Conservation (phyloP, 345 rosid species). For the Psidium guajava region DNA sequence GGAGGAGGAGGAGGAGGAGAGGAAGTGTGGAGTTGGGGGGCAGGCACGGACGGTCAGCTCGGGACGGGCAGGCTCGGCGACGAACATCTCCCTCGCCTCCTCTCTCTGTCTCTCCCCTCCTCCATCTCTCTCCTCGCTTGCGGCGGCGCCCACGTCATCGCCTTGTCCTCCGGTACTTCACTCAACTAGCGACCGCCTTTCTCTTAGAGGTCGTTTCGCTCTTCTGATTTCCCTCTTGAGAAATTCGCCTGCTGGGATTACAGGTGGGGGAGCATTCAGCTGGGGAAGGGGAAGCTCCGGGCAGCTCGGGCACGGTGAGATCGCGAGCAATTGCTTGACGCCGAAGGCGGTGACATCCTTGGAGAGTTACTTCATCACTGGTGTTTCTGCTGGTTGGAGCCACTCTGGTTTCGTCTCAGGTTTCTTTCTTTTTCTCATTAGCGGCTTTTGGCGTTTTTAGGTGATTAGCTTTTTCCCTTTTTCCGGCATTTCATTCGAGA, state of each 20-base stretch:
- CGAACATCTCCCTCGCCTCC: slow-evolving; percentile 69
- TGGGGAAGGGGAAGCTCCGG: slow-evolving; percentile 98
- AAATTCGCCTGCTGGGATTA: neutral
- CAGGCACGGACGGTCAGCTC: slow-evolving; percentile 89
- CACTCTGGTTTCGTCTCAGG: slow-evolving; percentile 89
- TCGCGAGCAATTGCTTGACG: slow-evolving; percentile 11
- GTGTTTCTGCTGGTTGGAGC: slow-evolving; percentile 84
- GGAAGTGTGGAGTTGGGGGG: slow-evolving; percentile 90
- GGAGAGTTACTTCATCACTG: slow-evolving; percentile 22
- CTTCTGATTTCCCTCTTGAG: neutral
- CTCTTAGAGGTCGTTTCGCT: neutral
- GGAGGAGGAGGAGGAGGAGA: neutral
- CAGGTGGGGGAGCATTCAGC: slow-evolving; percentile 61
- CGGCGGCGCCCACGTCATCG: slow-evolving; percentile 91
- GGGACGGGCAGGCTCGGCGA: slow-evolving; percentile 62
- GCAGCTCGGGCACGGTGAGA: slow-evolving; percentile 80
- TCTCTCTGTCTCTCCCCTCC: slow-evolving; percentile 32
- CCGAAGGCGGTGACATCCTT: slow-evolving; percentile 43
- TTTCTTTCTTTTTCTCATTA: slow-evolving; percentile 5
- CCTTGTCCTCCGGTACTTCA: slow-evolving; percentile 44
- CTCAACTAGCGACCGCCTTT: neutral
- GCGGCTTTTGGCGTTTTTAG: neutral
- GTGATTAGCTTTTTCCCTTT: neutral
- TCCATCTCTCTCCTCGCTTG: slow-evolving; percentile 64
- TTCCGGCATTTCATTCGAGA: neutral